A percentile compares a stretch with the other conserved stretches of the same genome.
Conservation (phyloP, 495 filamentous ascomycete genomes). For the Trichoderma erinaceum region DNA sequence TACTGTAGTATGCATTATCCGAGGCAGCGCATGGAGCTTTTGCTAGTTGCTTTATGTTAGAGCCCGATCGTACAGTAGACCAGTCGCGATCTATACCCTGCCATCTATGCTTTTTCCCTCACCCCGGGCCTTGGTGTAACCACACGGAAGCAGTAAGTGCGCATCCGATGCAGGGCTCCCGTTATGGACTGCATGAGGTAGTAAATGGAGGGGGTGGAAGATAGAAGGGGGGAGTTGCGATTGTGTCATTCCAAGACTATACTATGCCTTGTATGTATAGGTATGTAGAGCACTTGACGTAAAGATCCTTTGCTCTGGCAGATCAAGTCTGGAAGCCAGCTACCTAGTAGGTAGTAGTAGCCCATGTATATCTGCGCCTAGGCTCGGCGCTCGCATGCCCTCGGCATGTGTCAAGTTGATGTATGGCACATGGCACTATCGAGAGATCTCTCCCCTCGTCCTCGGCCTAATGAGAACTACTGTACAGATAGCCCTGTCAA, state of each 20-base stretch:
- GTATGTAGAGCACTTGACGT: no score
- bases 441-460: no score
- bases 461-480: no score
- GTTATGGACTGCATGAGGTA: background rate
- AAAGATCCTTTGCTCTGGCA: no score
- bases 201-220: background rate
- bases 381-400: no score
- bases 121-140: background rate
- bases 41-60: background rate
- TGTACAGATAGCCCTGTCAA: no score
- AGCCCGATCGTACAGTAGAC: background rate
- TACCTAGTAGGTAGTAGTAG: no score
- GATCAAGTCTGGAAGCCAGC: no score
- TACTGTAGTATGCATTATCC: background rate
- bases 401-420: no score
- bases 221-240: background rate
- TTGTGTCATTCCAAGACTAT: background rate
- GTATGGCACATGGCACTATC: no score
- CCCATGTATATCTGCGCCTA: no score
- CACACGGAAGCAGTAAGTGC: background rate
- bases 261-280: background rate
- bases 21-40: background rate
- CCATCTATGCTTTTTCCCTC: background rate
- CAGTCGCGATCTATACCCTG: background rate
- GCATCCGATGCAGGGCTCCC: slow-evolving; percentile 10